Evolutionary conservation across 768 basidiomycete species (phyloP).

Genomic region (Mycena belliarum): DNA sequence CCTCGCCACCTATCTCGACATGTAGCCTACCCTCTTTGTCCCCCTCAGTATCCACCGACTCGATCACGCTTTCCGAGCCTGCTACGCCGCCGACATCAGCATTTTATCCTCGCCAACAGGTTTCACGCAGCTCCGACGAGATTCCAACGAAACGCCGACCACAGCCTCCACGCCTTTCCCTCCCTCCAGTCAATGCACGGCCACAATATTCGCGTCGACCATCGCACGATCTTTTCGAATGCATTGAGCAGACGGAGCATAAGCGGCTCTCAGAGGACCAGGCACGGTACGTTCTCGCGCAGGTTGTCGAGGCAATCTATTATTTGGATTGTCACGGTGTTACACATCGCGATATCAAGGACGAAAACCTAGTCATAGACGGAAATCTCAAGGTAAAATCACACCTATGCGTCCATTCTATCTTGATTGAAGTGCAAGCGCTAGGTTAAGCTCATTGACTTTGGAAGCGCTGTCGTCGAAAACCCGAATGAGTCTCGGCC

Average conservation of each 20-base stretch:
- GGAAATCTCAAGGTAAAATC: conserved; percentile 59
- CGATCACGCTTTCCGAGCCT: conserved; percentile 43
- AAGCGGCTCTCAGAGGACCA: conserved; percentile 77
- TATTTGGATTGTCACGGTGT: conserved; percentile 84
- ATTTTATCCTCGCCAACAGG: conserved; percentile 15
- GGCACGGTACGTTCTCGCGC: conserved; percentile 81
- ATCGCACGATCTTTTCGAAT: conserved; percentile 93
- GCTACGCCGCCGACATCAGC: conserved; percentile 41
- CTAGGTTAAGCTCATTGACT: conserved; percentile 94
- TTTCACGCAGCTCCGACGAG: conserved; percentile 14
- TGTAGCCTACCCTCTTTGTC: conserved; percentile 56
- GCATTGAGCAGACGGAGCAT: conserved; percentile 84
- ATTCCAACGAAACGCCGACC: conserved; percentile 8
- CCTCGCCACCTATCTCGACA: conserved; percentile 30
- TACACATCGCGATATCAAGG: conserved; percentile 95
- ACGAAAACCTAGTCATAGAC: conserved; percentile 90
- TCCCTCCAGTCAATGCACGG: conserved; percentile 27
- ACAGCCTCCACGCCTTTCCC: conserved; percentile 16
- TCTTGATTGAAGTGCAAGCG: conserved; percentile 6
- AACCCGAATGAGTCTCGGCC: conserved; percentile 65
- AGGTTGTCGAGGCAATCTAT: conserved; percentile 82
- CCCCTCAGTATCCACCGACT: conserved; percentile 53
- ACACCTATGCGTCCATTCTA: background rate
- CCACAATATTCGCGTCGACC: conserved; percentile 64
- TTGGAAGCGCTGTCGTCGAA: conserved; percentile 83